Evolutionary conservation across 805 yeast genomes (phyloP).

Genomic region (Blastobotrys parvus): DNA sequence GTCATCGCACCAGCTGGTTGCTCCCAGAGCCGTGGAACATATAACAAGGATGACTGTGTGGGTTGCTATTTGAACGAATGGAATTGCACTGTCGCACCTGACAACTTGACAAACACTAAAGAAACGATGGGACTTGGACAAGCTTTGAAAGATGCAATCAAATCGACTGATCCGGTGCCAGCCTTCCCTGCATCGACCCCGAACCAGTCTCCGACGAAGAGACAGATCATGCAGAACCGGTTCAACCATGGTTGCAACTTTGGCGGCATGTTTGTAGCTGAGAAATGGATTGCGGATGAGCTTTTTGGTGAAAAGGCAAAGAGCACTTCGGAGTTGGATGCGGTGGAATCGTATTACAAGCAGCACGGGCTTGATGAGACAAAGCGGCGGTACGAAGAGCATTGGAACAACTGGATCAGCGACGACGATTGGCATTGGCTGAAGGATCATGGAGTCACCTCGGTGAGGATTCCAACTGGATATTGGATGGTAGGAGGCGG

Average conservation of each 20-base stretch:
- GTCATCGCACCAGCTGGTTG: too few relatives aligned
- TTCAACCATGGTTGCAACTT: slow-evolving; percentile 76
- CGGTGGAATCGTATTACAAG: slow-evolving; percentile 43
- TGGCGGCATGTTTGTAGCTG: slow-evolving; percentile 74
- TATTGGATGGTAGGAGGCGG: slow-evolving; percentile 82
- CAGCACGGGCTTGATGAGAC: slow-evolving; percentile 48
- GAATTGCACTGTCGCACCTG: too few relatives aligned
- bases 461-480: slow-evolving; percentile 82
- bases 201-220: slow-evolving; percentile 28
- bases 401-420: slow-evolving; percentile 54
- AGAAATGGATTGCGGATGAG: slow-evolving; percentile 46
- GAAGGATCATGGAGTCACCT: slow-evolving; percentile 55
- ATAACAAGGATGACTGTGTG: too few relatives aligned
- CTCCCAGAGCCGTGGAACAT: too few relatives aligned
- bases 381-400: slow-evolving; percentile 41
- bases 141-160: too few relatives aligned
- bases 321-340: slow-evolving; percentile 62
- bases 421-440: slow-evolving; percentile 81
- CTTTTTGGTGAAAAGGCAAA: slow-evolving; percentile 48
- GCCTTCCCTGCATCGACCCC: slow-evolving; percentile 23
- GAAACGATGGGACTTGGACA: too few relatives aligned
- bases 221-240: slow-evolving; percentile 26
- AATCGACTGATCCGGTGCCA: too few relatives aligned
- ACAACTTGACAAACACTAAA: too few relatives aligned
- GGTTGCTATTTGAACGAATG: too few relatives aligned